These are phyloP conservation scores for Leccinum disarticulatum DNA, from an alignment of 768 basidiomycete genomes.

Conservation along the genomic window DNA sequence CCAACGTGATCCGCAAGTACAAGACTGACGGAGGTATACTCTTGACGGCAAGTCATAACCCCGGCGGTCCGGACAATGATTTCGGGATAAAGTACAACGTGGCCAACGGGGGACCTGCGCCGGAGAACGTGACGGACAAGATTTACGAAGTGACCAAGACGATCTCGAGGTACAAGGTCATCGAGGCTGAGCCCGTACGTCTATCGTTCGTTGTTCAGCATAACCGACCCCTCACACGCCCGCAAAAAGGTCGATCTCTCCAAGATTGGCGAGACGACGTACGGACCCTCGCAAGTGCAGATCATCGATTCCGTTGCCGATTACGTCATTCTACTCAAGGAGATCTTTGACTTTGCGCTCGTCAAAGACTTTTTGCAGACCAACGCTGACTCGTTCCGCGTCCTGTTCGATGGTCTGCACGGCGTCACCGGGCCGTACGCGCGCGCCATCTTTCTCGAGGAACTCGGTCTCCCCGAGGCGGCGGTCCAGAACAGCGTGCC, in stretches of 20 bases:
- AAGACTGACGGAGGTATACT: slow-evolving; percentile 97
- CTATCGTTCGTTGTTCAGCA: neutral
- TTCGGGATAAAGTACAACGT: slow-evolving; percentile 99
- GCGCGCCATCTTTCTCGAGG: slow-evolving; percentile 77
- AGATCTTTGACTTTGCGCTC: slow-evolving; percentile 91
- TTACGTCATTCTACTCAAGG: slow-evolving; percentile 79
- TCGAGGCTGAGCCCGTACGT: slow-evolving; percentile 74
- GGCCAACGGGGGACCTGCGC: slow-evolving; percentile 95
- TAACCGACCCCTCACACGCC: neutral
- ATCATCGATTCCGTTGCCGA: slow-evolving; percentile 94
- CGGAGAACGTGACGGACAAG: slow-evolving; percentile 93
- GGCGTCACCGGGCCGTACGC: slow-evolving; percentile 99
- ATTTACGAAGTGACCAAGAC: slow-evolving; percentile 91
- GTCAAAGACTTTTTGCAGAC: slow-evolving; percentile 85
- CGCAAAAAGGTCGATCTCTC: slow-evolving; percentile 73
- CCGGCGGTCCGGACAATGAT: slow-evolving; percentile 96
- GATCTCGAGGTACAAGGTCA: slow-evolving; percentile 80
- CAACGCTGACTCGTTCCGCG: slow-evolving; percentile 68
- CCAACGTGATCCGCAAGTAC: slow-evolving; percentile 93
- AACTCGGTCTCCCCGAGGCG: slow-evolving; percentile 74
- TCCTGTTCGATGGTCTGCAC: slow-evolving; percentile 94
- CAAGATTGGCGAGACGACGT: slow-evolving; percentile 73
- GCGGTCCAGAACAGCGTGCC: slow-evolving; percentile 91
- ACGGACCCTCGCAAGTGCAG: slow-evolving; percentile 81
- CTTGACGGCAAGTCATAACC: slow-evolving; percentile 96